phyloP scores from a whole-genome alignment of 2,329 filamentous ascomycete species.

The Microsporum ferrugineum region DNA sequence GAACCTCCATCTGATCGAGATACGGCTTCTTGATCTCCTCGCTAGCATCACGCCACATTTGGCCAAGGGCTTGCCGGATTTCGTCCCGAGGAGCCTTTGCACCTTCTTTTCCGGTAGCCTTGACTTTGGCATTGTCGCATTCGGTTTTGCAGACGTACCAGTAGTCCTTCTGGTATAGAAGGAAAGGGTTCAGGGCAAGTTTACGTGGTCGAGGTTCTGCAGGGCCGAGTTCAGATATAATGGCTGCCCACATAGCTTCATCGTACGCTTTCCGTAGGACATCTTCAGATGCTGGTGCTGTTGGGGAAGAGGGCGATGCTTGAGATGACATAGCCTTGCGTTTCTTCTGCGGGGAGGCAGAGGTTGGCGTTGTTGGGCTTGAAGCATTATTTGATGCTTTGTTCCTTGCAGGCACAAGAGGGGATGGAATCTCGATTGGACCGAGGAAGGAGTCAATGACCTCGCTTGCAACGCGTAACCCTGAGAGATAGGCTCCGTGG shows the following conservation, averaged over 20 bases:
- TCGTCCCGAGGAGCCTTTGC: constrained; percentile 60
- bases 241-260: constrained; percentile 45
- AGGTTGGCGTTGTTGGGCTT: constrained; percentile 17
- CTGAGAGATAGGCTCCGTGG: constrained; percentile 90
- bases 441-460: constrained; percentile 71
- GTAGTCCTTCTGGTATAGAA: constrained; percentile 72
- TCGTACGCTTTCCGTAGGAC: constrained; percentile 42
- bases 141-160: constrained; percentile 52
- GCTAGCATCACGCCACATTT: constrained; percentile 75
- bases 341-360: constrained; percentile 19
- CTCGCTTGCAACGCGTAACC: constrained; percentile 77
- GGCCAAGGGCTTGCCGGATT: constrained; percentile 72
- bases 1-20: constrained; percentile 58
- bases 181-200: constrained; percentile 70
- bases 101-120: constrained; percentile 52
- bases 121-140: constrained; percentile 57
- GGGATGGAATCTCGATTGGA: constrained; percentile 62
- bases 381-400: constrained; percentile 23
- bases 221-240: constrained; percentile 56
- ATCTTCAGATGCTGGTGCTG: constrained; percentile 9
- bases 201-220: constrained; percentile 62
- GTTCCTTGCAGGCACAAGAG: constrained; percentile 58
- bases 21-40: constrained; percentile 65
- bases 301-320: background rate
- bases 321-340: constrained; percentile 14